Evolutionary conservation across 768 basidiomycete genomes (phyloP).

Genomic region (Kwoniella sp.): DNA sequence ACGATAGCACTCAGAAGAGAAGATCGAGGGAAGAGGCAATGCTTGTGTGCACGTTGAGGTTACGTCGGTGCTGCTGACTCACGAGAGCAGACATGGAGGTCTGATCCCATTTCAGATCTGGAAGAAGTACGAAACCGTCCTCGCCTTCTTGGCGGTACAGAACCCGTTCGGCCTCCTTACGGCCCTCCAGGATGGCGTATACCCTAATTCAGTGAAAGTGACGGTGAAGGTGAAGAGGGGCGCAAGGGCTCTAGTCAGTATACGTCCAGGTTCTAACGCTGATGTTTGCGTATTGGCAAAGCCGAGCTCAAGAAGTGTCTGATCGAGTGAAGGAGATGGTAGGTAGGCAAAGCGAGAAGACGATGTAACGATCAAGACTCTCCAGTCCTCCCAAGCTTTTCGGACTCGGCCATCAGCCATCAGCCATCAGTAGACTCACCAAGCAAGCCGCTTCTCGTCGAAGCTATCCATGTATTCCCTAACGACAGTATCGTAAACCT

Average conservation of each 20-base stretch:
- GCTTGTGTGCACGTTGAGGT: not conserved
- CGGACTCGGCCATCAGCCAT: no score
- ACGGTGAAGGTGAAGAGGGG: no score
- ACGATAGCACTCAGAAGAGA: not conserved
- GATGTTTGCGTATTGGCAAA: no score
- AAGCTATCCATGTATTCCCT: slow-evolving; percentile 77
- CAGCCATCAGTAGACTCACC: slow-evolving; percentile 61
- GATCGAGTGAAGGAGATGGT: no score
- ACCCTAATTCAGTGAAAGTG: slow-evolving; percentile 70
- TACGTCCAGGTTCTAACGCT: no score
- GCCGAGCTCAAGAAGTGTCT: no score
- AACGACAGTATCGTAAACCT: slow-evolving; percentile 70
- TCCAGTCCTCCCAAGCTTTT: no score
- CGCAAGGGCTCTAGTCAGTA: no score
- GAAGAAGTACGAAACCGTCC: slow-evolving; percentile 73
- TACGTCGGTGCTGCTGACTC: slow-evolving; percentile 6
- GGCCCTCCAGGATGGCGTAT: slow-evolving; percentile 75
- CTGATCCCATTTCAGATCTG: slow-evolving; percentile 97
- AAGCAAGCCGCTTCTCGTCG: slow-evolving; percentile 74
- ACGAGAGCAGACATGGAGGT: slow-evolving; percentile 68
- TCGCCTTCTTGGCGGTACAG: slow-evolving; percentile 64
- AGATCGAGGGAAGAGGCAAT: no score
- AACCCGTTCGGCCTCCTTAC: slow-evolving; percentile 73
- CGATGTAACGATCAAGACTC: no score
- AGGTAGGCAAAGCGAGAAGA: no score